phyloP scores from a whole-genome alignment of 1,139 yeast species.

The Arxiozyma bovina region DNA sequence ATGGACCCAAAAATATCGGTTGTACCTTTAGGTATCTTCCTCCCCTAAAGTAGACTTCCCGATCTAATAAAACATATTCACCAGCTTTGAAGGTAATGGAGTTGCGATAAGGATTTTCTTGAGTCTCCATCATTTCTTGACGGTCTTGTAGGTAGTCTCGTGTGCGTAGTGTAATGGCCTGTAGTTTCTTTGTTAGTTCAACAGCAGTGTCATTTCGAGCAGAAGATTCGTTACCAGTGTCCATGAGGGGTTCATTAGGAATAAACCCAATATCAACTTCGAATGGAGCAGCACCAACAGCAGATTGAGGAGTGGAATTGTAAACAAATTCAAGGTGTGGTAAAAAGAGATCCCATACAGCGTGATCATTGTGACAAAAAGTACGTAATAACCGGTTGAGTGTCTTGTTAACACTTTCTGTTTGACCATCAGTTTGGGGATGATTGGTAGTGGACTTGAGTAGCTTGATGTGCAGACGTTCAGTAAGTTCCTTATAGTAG shows the following conservation, averaged over 20 bases:
- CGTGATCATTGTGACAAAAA: slow-evolving; percentile 7
- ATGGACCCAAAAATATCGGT: slow-evolving; percentile 12
- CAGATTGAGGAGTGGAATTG: slow-evolving; percentile 7
- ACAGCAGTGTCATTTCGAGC: not conserved
- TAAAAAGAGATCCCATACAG: slow-evolving; percentile 7
- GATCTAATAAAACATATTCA: slow-evolving; percentile 47
- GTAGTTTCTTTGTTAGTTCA: not conserved
- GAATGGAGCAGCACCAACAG: slow-evolving; percentile 7
- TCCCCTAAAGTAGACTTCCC: slow-evolving; percentile 7
- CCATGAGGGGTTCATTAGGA: slow-evolving; percentile 8
- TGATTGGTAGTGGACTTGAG: slow-evolving; percentile 17
- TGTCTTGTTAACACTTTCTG: slow-evolving; percentile 17
- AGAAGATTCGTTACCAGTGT: not conserved
- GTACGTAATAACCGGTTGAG: slow-evolving; percentile 12
- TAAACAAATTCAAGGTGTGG: slow-evolving; percentile 4
- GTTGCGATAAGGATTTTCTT: slow-evolving; percentile 46
- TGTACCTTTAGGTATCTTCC: slow-evolving; percentile 10
- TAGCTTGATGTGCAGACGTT: slow-evolving; percentile 10
- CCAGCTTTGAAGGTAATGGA: slow-evolving; percentile 95
- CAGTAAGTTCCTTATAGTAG: slow-evolving; percentile 9
- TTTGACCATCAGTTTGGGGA: slow-evolving; percentile 7
- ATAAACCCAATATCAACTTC: slow-evolving; percentile 10
- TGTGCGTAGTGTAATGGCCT: not conserved
- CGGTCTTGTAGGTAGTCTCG: slow-evolving; percentile 4
- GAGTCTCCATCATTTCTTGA: slow-evolving; percentile 5